Percentiles rank a stretch among this genome's conserved stretches.
Evolutionary conservation across 2,329 filamentous ascomycete genomes (phyloP).

Genomic region (Simplicillium aogashimaense): DNA sequence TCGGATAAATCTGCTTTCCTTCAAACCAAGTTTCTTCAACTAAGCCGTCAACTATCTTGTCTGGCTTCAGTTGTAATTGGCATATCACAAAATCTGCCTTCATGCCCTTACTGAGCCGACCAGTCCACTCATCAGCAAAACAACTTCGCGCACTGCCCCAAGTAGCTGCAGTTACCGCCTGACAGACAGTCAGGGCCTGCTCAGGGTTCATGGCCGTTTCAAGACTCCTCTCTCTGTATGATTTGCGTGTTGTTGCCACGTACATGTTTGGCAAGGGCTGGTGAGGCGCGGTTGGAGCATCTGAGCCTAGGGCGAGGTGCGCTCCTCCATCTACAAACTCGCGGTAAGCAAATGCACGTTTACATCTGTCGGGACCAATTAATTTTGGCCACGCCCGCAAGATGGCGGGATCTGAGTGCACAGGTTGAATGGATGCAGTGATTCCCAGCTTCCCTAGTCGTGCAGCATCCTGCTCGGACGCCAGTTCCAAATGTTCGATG

Average conservation of each 20-base stretch:
- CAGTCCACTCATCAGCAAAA: slow-evolving; percentile 45
- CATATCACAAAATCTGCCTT: slow-evolving; percentile 47
- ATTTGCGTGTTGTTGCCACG: slow-evolving; percentile 42
- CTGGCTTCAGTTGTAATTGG: slow-evolving; percentile 38
- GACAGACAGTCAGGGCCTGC: slow-evolving; percentile 41
- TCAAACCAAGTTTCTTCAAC: slow-evolving; percentile 44
- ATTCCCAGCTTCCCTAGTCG: slow-evolving; percentile 45
- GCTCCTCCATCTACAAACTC: slow-evolving; percentile 44
- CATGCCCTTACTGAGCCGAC: slow-evolving; percentile 39
- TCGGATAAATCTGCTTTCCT: slow-evolving; percentile 28
- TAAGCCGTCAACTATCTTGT: slow-evolving; percentile 32
- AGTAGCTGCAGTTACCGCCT: slow-evolving; percentile 44
- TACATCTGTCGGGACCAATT: slow-evolving; percentile 38
- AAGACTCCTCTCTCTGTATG: slow-evolving; percentile 35
- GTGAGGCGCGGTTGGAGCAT: slow-evolving; percentile 44
- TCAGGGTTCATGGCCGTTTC: slow-evolving; percentile 37
- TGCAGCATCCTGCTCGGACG: slow-evolving; percentile 41
- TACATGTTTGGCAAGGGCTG: slow-evolving; percentile 41
- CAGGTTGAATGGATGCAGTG: slow-evolving; percentile 45
- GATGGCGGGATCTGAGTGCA: slow-evolving; percentile 46
- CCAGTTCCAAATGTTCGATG: slow-evolving; percentile 56
- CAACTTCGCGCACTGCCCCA: slow-evolving; percentile 46
- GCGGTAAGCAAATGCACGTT: slow-evolving; percentile 47
- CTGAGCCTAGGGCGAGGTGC: slow-evolving; percentile 40
- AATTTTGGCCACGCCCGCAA: slow-evolving; percentile 44